Evolutionary conservation across 1,284 basidiomycete species (phyloP).

Genomic region (Rhodotorula sp.): DNA sequence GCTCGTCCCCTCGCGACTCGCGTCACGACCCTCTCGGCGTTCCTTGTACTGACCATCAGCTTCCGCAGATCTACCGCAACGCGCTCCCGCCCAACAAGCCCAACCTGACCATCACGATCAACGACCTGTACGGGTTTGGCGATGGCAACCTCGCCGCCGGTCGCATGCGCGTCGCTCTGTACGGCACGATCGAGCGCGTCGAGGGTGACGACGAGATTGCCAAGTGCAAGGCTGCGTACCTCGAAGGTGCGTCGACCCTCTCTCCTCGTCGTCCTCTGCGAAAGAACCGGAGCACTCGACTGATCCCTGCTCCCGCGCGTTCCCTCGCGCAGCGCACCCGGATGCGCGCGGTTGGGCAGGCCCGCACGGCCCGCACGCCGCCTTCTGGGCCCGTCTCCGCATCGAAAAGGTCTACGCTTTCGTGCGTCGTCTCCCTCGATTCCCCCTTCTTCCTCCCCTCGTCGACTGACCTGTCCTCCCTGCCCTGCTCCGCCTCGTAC

Average conservation of each 20-base stretch:
- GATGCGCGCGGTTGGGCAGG: conserved; percentile 35
- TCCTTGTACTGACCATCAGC: background rate
- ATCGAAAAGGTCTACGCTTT: conserved; percentile 40
- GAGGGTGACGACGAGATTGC: conserved; percentile 28
- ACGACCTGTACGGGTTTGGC: conserved; percentile 38
- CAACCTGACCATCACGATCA: conserved; percentile 40
- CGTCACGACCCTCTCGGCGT: no score
- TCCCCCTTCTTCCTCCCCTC: background rate
- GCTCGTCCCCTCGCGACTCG: background rate
- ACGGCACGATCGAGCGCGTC: conserved; percentile 37
- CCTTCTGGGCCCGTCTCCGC: conserved; percentile 38
- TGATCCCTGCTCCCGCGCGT: background rate
- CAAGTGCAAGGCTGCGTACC: conserved; percentile 30
- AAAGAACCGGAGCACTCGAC: background rate
- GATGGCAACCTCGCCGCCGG: conserved; percentile 40
- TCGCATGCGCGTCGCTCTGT: conserved; percentile 39
- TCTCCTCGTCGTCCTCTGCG: background rate
- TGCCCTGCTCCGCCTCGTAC: no score
- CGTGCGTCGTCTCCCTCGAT: conserved; percentile 1
- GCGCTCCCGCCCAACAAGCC: conserved; percentile 37
- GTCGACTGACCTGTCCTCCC: background rate
- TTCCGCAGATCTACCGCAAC: conserved; percentile 37
- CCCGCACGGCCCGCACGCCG: conserved; percentile 33
- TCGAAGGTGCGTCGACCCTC: conserved; percentile 18
- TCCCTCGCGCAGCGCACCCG: conserved; percentile 24